phyloP scores from a whole-genome alignment of 2,329 filamentous ascomycete species.

The Colletotrichum musicola region DNA sequence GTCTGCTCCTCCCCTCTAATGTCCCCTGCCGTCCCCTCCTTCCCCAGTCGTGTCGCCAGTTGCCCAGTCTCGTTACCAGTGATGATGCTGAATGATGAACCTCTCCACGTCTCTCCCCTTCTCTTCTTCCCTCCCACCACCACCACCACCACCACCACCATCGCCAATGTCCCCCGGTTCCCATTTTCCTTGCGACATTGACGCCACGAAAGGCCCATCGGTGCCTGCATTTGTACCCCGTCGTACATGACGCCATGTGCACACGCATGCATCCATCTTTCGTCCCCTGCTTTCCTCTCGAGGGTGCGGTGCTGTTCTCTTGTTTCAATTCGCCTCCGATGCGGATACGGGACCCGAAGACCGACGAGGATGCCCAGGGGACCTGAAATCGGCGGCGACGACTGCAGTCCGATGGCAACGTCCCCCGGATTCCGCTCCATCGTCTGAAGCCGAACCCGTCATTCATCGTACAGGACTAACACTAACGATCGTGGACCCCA shows the following conservation, averaged over 20 bases:
- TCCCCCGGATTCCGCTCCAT: no score
- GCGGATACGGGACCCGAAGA: no score
- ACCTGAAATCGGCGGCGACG: no score
- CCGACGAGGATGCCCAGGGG: no score
- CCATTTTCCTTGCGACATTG: constrained; percentile 19
- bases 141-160: no score
- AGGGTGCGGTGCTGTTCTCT: neutral
- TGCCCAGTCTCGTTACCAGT: no score
- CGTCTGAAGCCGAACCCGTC: no score
- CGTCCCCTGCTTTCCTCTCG: constrained; percentile 8
- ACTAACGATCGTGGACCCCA: no score
- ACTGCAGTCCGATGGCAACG: no score
- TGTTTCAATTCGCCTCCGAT: no score
- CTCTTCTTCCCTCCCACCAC: neutral
- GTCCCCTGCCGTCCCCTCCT: neutral
- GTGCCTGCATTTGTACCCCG: constrained; percentile 32
- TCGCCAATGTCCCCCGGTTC: neutral
- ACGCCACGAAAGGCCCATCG: constrained; percentile 29
- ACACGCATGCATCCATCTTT: constrained; percentile 5
- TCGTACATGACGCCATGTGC: constrained; percentile 37
- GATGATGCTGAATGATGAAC: neutral
- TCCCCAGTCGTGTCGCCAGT: neutral
- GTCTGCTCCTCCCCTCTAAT: neutral
- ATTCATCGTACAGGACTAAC: no score
- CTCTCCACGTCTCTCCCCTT: neutral